A percentile compares a stretch with the other conserved stretches of the same genome.
phyloP scores from a whole-genome alignment of 169 alveolate genomes.

The Plasmodium billcollinsi region DNA sequence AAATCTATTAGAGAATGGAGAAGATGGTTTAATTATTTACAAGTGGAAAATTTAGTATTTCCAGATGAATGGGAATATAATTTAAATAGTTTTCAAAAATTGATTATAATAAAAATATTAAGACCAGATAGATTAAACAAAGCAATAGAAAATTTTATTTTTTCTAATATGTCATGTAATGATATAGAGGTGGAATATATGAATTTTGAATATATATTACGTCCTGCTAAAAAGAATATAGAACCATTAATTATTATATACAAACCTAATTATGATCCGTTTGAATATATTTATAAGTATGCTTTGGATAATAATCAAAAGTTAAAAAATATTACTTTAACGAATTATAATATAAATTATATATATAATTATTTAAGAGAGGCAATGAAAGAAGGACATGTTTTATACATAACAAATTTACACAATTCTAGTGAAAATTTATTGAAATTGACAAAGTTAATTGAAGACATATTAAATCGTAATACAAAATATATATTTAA shows the following conservation, averaged over 20 bases:
- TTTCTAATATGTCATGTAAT: slow-evolving; percentile 46
- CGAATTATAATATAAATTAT: slow-evolving; percentile 54
- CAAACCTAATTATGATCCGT: slow-evolving; percentile 65
- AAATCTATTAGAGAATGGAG: slow-evolving; percentile 79
- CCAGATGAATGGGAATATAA: slow-evolving; percentile 80
- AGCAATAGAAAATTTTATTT: slow-evolving; percentile 70
- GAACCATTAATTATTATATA: slow-evolving; percentile 67
- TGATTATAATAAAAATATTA: slow-evolving; percentile 71
- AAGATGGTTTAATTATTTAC: slow-evolving; percentile 72
- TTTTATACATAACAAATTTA: slow-evolving; percentile 65
- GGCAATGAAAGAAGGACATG: slow-evolving; percentile 74
- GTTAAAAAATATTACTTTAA: slow-evolving; percentile 50
- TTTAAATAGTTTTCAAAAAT: slow-evolving; percentile 74
- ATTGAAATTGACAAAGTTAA: slow-evolving; percentile 36
- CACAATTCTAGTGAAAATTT: slow-evolving; percentile 42
- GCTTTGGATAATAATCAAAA: slow-evolving; percentile 61
- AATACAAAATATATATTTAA: neutral
- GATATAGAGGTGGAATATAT: slow-evolving; percentile 65
- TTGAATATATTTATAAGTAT: slow-evolving; percentile 60
- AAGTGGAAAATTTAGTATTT: slow-evolving; percentile 63
- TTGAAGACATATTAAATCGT: slow-evolving; percentile 28
- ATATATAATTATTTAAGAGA: slow-evolving; percentile 45
- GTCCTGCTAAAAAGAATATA: slow-evolving; percentile 28
- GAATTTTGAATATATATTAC: slow-evolving; percentile 60
- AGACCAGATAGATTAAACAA: slow-evolving; percentile 76